A percentile compares a stretch with the other conserved stretches of the same genome.
Evolutionary conservation across 306 rosid genomes (phyloP).

Genomic region (Bauhinia variegata): DNA sequence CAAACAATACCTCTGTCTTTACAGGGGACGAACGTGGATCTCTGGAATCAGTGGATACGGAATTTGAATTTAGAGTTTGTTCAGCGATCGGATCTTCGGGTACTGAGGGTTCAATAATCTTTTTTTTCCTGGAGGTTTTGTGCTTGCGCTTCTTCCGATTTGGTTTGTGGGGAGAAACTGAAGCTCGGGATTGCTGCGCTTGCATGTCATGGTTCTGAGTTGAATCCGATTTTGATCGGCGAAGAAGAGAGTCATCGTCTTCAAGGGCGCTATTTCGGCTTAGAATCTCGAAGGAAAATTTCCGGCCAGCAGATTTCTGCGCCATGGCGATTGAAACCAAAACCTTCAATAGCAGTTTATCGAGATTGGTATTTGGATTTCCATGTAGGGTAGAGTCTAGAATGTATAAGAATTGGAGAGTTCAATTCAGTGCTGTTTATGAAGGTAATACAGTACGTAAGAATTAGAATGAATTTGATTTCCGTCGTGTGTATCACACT

Average conservation of each 20-base stretch:
- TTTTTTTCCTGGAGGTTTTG: conserved; percentile 52
- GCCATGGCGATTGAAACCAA: conserved; percentile 51
- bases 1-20: background rate
- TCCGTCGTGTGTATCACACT: conserved; percentile 14
- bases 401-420: background rate
- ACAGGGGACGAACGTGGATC: conserved; percentile 28
- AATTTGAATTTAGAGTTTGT: conserved; percentile 15
- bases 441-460: conserved; percentile 1
- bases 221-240: conserved; percentile 45
- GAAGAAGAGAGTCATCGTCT: conserved; percentile 35
- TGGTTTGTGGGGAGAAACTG: conserved; percentile 19
- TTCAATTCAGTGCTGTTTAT: background rate
- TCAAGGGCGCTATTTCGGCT: conserved; percentile 37
- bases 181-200: conserved; percentile 31
- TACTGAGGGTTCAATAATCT: conserved; percentile 40
- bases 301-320: conserved; percentile 57
- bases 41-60: conserved; percentile 23
- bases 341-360: background rate
- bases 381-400: no score
- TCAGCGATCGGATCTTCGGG: conserved; percentile 48
- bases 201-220: conserved; percentile 14
- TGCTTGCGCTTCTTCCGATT: conserved; percentile 63
- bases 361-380: background rate
- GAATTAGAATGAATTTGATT: background rate
- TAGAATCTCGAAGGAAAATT: conserved; percentile 77